Evolutionary conservation across 495 filamentous ascomycete genomes (phyloP).

Genomic region (Talaromyces trachyspermus): DNA sequence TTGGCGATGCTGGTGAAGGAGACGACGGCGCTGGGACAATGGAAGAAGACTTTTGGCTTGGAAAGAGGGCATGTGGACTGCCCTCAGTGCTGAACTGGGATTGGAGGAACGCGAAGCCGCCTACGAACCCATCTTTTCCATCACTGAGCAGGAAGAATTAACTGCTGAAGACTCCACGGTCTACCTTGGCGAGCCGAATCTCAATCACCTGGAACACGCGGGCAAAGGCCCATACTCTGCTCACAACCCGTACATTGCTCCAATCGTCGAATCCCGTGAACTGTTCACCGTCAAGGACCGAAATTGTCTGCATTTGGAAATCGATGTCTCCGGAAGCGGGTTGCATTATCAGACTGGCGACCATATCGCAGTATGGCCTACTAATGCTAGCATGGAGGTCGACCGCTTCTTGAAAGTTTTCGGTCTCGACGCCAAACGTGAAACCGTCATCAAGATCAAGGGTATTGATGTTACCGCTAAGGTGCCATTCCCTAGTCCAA

Average conservation of each 20-base stretch:
- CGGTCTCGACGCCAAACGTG: constrained; percentile 64
- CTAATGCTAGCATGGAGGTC: constrained; percentile 87
- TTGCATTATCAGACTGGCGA: constrained; percentile 93
- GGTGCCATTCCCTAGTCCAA: constrained; percentile 94
- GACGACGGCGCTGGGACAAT: constrained; percentile 98
- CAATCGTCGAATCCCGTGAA: constrained; percentile 83
- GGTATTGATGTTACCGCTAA: constrained; percentile 92
- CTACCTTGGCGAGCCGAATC: constrained; percentile 94
- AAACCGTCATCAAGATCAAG: constrained; percentile 84
- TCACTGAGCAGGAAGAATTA: constrained; percentile 69
- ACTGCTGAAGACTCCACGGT: constrained; percentile 74
- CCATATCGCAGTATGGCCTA: constrained; percentile 96
- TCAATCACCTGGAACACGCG: constrained; percentile 80
- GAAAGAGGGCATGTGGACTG: constrained; percentile 99
- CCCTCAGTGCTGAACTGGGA: constrained; percentile 69
- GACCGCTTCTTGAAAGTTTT: constrained; percentile 81
- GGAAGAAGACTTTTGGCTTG: constrained; percentile 99
- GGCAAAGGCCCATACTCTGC: constrained; percentile 90
- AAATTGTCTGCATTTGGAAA: constrained; percentile 96
- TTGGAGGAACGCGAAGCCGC: constrained; percentile 93
- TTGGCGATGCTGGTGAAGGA: constrained; percentile 87
- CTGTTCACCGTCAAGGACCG: constrained; percentile 86
- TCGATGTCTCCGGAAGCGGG: constrained; percentile 75
- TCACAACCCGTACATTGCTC: constrained; percentile 95
- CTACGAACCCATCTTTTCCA: constrained; percentile 87